phyloP scores from a whole-genome alignment of 2,329 filamentous ascomycete species.

The Microsporum ferrugineum region DNA sequence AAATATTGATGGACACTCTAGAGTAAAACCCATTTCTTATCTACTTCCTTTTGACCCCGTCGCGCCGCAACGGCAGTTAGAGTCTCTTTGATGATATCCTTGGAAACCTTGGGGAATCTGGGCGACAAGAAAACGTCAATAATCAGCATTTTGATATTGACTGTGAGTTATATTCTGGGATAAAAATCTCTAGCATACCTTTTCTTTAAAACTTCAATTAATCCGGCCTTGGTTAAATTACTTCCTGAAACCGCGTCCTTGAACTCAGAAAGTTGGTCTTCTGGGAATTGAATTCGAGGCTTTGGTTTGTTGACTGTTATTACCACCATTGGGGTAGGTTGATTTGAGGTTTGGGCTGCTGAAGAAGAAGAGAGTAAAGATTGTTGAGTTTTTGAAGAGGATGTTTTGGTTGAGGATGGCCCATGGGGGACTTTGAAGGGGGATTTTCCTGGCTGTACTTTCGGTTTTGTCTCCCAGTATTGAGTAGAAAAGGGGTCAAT shows the following conservation, averaged over 20 bases:
- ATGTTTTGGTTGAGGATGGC: background rate
- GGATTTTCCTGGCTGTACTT: constrained; percentile 16
- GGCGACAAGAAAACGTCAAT: background rate
- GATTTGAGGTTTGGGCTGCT: background rate
- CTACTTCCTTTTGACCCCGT: constrained; percentile 49
- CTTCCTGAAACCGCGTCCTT: constrained; percentile 58
- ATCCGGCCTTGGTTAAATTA: constrained; percentile 60
- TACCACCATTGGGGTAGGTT: background rate
- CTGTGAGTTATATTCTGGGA: no score
- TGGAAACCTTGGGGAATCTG: constrained; percentile 58
- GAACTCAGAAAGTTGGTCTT: constrained; percentile 54
- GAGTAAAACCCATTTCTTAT: constrained; percentile 53
- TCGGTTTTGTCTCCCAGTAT: constrained; percentile 55
- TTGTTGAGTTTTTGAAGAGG: constrained; percentile 3
- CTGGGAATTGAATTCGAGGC: constrained; percentile 40
- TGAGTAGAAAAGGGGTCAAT: constrained; percentile 71
- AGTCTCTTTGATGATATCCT: constrained; percentile 59
- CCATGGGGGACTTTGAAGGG: constrained; percentile 12
- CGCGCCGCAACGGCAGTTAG: constrained; percentile 55
- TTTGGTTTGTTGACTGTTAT: constrained; percentile 13
- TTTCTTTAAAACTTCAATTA: constrained; percentile 65
- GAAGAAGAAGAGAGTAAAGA: background rate
- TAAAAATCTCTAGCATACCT: constrained; percentile 33
- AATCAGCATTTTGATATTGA: background rate
- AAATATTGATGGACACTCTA: constrained; percentile 13